phyloP scores from a whole-genome alignment of 2,329 filamentous ascomycete genomes.

The Fonsecaea multimorphosa region DNA sequence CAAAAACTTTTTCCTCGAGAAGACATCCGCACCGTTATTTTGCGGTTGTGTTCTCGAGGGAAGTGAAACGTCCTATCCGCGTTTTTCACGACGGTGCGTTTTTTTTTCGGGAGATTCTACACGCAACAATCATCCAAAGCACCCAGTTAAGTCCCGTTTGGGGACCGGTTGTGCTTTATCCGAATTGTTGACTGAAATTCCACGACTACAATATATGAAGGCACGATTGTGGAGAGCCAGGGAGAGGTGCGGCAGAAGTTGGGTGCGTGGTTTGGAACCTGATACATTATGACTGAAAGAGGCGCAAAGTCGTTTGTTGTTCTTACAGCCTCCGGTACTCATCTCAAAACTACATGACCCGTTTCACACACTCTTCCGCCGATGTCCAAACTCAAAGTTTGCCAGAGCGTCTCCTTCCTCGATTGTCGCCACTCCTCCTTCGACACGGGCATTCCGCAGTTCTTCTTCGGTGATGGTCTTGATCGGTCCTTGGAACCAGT shows the following conservation, averaged over 20 bases:
- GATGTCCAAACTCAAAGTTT: slow-evolving; percentile 31
- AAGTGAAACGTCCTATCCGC: not conserved
- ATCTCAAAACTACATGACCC: slow-evolving; percentile 14
- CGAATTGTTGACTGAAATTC: not conserved
- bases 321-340: not conserved
- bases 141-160: not conserved
- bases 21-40: not conserved
- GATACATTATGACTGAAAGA: not conserved
- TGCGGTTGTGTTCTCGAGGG: not conserved
- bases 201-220: not conserved
- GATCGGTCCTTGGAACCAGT: slow-evolving; percentile 50
- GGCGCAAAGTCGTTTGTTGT: not conserved
- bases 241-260: no score
- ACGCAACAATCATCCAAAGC: not conserved
- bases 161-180: not conserved
- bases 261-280: not conserved
- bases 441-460: slow-evolving; percentile 25
- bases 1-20: not conserved
- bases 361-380: slow-evolving; percentile 26
- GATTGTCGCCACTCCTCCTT: slow-evolving; percentile 33
- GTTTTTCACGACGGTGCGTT: not conserved
- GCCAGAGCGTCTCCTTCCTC: slow-evolving; percentile 32
- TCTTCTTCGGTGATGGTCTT: slow-evolving; percentile 46
- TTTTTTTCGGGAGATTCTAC: not conserved
- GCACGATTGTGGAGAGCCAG: not conserved